These are phyloP conservation scores for Xerocomus brunneocitrinus DNA, from an alignment of 768 basidiomycete genomes.

Conservation along the genomic window DNA sequence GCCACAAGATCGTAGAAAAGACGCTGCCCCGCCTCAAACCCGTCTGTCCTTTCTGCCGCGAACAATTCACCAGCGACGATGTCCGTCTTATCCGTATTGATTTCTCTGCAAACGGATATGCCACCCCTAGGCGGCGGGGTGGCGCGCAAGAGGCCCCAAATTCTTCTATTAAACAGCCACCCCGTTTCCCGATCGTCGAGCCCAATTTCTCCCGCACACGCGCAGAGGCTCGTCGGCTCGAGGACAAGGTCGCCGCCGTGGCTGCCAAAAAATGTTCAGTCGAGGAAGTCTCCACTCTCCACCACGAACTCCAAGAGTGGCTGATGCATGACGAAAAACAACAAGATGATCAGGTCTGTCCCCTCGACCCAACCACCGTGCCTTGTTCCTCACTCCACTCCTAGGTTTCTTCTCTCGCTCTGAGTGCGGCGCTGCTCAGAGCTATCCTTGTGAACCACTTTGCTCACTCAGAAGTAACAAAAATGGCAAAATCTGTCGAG, in stretches of 20 bases:
- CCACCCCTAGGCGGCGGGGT: conserved; percentile 57
- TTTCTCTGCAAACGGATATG: conserved; percentile 64
- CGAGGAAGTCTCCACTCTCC: conserved; percentile 74
- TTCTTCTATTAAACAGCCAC: conserved; percentile 37
- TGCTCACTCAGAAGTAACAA: conserved; percentile 74
- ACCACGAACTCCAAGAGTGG: conserved; percentile 78
- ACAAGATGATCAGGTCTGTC: conserved; percentile 59
- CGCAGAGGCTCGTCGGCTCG: conserved; percentile 62
- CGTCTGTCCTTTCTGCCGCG: conserved; percentile 82
- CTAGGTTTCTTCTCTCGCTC: conserved; percentile 62
- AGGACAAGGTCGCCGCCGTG: conserved; percentile 73
- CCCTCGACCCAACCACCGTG: conserved; percentile 12
- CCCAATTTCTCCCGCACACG: conserved; percentile 37
- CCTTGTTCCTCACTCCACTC: conserved; percentile 5
- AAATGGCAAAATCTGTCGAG: conserved; percentile 61
- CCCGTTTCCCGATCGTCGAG: conserved; percentile 45
- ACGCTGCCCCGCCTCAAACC: conserved; percentile 65
- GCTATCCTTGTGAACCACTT: conserved; percentile 81
- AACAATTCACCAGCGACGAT: conserved; percentile 59
- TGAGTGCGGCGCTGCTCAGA: conserved; percentile 74
- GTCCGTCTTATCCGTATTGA: conserved; percentile 79
- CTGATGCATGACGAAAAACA: conserved; percentile 53
- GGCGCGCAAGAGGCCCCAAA: conserved; percentile 45
- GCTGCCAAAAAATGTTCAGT: conserved; percentile 85
- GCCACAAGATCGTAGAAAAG: conserved; percentile 79